Evolutionary conservation across 306 rosid species (phyloP), one percentile per base, ranked within the genome.

Genomic region (Spatholobus suberectus): DNA sequence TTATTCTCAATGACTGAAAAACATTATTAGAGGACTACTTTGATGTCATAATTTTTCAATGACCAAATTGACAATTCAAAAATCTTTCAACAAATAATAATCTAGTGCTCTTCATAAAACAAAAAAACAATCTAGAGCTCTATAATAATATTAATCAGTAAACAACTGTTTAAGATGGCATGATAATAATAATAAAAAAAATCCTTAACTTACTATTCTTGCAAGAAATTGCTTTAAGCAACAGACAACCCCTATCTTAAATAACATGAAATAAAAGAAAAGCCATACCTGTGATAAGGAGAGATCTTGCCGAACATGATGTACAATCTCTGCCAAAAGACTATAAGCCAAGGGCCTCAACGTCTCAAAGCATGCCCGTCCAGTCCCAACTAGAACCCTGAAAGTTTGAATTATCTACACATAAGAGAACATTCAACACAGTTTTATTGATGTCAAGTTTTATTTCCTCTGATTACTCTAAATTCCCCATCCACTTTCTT

Each of bases 301-400:
- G 73, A 96, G 97, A 81, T 96, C 97, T 8, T 68, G 91, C 62
- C 99, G 92, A 91, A 96, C 99, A 91, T 96, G 98, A 87, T 96
- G 99, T 81, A 96, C 99, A 83, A 96, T 96, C 90, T 94, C 99
- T 73, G 99, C 99, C 73, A 96, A 88, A 80, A 96, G 89, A 89
- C 98, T 96, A 82, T 94, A 96, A 81, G 99, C 99, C 90, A 96
- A 85, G 52, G 99, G 99, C 78, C 99, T 89, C 88, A 94, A 81
- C 1, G 98, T 91, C 91, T 96, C 99, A 83, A 94, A 96, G 94
- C 99, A 96, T 58, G 99, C 98, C 59, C 97, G 90, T 54, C 99
- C 99, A 75, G 94, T 88, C 83, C 99, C 99, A 77, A 96, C 98
- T 63, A 96, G 88, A 84, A 92, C 97, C 92, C 99, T 96, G 84